phyloP scores from a whole-genome alignment of 192 early-diverging fungal genomes.

The Coemansia sp. region DNA sequence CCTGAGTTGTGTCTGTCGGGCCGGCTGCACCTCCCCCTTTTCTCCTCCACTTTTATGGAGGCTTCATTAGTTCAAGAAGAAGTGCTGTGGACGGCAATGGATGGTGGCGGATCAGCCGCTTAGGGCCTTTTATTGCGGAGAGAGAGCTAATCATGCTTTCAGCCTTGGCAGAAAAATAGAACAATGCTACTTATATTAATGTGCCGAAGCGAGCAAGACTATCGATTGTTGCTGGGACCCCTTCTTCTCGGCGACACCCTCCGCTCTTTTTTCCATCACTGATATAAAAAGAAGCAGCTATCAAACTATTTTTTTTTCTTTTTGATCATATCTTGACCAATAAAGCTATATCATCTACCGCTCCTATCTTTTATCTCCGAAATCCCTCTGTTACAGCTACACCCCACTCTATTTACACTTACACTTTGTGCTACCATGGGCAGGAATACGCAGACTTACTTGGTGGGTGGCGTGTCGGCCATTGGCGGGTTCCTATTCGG shows the following conservation, averaged over 20 bases:
- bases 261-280: neutral
- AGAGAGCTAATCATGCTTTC: neutral
- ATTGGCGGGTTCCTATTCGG: slow-evolving; percentile 71
- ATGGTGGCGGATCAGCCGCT: slow-evolving; percentile 3
- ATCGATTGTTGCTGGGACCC: slow-evolving; percentile 55
- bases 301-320: neutral
- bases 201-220: slow-evolving; percentile 10
- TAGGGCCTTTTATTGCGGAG: neutral
- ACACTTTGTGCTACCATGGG: slow-evolving; percentile 7
- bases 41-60: neutral
- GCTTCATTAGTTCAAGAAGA: neutral
- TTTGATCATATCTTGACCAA: neutral
- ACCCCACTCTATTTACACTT: neutral
- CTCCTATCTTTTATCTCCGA: neutral
- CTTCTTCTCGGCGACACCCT: slow-evolving; percentile 53
- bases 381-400: neutral
- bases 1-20: neutral
- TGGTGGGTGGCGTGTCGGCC: slow-evolving; percentile 55
- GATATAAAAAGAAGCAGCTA: neutral
- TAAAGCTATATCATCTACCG: neutral
- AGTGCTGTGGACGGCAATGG: neutral
- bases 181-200: neutral
- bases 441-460: slow-evolving; percentile 19
- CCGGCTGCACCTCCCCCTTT: neutral
- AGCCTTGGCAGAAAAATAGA: neutral